These are phyloP conservation scores for Mortierella alpina DNA, from an alignment of 192 early-diverging fungal species.

Conservation along the genomic window DNA sequence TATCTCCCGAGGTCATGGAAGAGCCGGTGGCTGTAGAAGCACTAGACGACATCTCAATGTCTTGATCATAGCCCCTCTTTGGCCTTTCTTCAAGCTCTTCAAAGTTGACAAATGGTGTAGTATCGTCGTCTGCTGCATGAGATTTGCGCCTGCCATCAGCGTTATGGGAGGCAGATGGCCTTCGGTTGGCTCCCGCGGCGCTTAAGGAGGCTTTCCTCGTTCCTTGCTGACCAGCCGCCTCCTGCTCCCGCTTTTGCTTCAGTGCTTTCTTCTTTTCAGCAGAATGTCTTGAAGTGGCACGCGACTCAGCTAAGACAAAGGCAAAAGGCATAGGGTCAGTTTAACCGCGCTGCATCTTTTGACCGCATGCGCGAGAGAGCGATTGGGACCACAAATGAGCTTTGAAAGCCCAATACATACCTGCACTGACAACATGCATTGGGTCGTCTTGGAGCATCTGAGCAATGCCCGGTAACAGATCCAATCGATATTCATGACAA, in stretches of 20 bases:
- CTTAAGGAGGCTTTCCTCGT: not conserved
- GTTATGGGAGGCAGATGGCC: not conserved
- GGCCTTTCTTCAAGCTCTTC: constrained; percentile 49
- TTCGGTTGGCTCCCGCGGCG: not conserved
- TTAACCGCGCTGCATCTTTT: not conserved
- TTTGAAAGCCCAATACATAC: constrained; percentile 15
- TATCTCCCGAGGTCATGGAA: not conserved
- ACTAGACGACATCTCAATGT: constrained; percentile 39
- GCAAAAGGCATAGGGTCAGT: not conserved
- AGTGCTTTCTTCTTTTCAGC: constrained; percentile 22
- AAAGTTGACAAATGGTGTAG: constrained; percentile 51
- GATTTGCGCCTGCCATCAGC: constrained; percentile 38
- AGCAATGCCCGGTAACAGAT: constrained; percentile 42
- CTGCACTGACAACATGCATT: constrained; percentile 14
- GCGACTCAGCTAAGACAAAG: constrained; percentile 2
- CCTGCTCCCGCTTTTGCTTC: constrained; percentile 7
- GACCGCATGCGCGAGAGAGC: not conserved
- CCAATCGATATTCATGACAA: constrained; percentile 45
- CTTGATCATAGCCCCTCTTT: constrained; percentile 21
- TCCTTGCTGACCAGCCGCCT: constrained; percentile 8
- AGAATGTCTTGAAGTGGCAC: constrained; percentile 1
- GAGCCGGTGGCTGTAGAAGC: not conserved
- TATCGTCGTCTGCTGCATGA: constrained; percentile 45
- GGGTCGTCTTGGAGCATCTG: constrained; percentile 52
- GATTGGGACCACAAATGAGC: too few relatives aligned